Evolutionary conservation across 2,329 filamentous ascomycete species (phyloP).

Genomic region (Stachybotrys chartarum): DNA sequence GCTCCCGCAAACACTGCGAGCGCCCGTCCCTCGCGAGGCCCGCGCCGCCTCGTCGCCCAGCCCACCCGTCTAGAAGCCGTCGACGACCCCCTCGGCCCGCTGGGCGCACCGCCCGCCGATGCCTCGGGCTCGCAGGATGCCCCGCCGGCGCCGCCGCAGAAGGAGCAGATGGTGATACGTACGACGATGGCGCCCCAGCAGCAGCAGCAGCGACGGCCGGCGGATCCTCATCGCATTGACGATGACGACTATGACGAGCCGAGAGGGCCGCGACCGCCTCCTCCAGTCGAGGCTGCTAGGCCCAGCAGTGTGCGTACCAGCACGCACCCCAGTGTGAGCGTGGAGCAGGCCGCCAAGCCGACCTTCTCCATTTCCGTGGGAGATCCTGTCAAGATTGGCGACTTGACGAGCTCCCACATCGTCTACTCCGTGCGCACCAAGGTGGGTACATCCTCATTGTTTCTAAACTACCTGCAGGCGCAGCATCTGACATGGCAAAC

Average conservation of each 20-base stretch:
- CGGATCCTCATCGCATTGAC: constrained; percentile 59
- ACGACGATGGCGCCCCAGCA: constrained; percentile 44
- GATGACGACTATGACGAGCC: constrained; percentile 57
- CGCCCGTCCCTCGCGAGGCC: constrained; percentile 38
- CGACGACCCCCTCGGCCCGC: constrained; percentile 68
- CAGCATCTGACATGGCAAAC: constrained; percentile 6
- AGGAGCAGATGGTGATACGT: constrained; percentile 57
- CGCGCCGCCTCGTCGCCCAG: constrained; percentile 63
- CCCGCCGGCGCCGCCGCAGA: constrained; percentile 63
- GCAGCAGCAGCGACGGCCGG: constrained; percentile 35
- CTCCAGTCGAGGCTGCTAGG: constrained; percentile 52
- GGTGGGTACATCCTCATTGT: constrained; percentile 38
- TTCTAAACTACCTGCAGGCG: constrained; percentile 5
- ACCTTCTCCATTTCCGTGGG: constrained; percentile 86
- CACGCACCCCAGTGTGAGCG: constrained; percentile 71
- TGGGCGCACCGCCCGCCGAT: constrained; percentile 57
- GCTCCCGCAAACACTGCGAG: constrained; percentile 21
- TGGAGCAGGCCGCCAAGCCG: constrained; percentile 91
- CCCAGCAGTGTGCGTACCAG: constrained; percentile 43
- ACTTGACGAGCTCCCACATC: constrained; percentile 93
- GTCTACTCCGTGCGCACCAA: constrained; percentile 94
- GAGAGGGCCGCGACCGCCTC: constrained; percentile 54
- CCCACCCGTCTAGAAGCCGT: constrained; percentile 73
- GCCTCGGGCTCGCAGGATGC: constrained; percentile 33
- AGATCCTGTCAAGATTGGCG: constrained; percentile 96